phyloP scores from a whole-genome alignment of 2,329 filamentous ascomycete genomes.

The Colletotrichum sp. region DNA sequence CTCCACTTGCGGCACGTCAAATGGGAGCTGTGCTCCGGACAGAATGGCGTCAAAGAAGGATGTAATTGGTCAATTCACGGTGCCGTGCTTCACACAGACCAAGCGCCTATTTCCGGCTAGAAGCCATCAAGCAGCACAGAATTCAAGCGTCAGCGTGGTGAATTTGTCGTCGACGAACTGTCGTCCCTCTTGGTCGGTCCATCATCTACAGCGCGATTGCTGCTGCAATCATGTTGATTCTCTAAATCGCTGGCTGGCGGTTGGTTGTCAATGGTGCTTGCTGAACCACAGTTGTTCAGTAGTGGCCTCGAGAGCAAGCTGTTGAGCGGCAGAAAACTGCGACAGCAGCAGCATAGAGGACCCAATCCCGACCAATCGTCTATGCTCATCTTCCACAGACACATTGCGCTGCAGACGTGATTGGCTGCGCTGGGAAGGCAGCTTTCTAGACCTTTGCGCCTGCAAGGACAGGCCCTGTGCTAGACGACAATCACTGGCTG shows the following conservation, averaged over 20 bases:
- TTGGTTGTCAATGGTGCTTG: neutral
- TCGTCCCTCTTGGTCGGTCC: neutral
- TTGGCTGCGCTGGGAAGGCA: neutral
- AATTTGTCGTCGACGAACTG: neutral
- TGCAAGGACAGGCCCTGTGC: constrained; percentile 9
- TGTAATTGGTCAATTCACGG: constrained; percentile 4
- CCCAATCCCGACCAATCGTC: neutral
- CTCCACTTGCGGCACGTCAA: neutral
- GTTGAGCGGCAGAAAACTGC: neutral
- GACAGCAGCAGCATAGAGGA: neutral
- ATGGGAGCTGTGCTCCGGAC: neutral
- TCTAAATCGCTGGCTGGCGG: neutral
- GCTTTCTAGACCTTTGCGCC: neutral
- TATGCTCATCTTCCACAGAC: neutral
- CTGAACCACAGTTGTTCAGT: neutral
- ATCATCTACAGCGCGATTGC: neutral
- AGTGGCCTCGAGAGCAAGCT: neutral
- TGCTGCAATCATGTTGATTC: neutral
- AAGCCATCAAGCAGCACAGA: neutral
- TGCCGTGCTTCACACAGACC: neutral
- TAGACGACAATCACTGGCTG: neutral
- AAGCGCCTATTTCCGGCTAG: neutral
- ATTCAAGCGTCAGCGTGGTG: neutral
- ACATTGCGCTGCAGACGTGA: neutral
- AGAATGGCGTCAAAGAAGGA: neutral